Percentiles rank a stretch among this genome's conserved stretches.
Conservation (phyloP, 2,329 filamentous ascomycete species). For the Coniochaeta pulveracea region DNA sequence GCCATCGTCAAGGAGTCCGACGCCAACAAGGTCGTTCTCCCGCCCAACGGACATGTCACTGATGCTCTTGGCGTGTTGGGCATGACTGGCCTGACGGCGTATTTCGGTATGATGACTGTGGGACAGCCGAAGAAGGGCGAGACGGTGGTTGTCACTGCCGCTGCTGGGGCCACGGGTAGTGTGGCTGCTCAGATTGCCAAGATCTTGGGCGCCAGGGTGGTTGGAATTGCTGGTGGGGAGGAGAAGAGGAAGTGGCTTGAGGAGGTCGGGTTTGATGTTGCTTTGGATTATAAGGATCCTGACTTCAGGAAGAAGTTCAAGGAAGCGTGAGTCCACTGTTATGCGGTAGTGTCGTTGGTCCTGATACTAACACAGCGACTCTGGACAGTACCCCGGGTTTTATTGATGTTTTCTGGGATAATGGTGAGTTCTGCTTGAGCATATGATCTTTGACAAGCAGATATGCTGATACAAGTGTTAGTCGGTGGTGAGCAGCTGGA, state of each 20-base stretch:
- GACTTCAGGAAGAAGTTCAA: constrained; percentile 40
- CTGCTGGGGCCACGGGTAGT: constrained; percentile 55
- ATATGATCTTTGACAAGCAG: not conserved
- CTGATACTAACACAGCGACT: too few species aligned
- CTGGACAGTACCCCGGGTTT: constrained; percentile 39
- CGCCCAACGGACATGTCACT: constrained; percentile 23
- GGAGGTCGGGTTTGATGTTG: constrained; percentile 43
- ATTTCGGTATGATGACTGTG: constrained; percentile 54
- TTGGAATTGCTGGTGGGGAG: constrained; percentile 43
- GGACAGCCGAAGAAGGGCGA: constrained; percentile 50
- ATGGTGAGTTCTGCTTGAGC: constrained; percentile 21
- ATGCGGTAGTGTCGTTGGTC: too few species aligned
- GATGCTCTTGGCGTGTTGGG: constrained; percentile 45
- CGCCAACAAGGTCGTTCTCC: constrained; percentile 15
- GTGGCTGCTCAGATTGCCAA: constrained; percentile 59
- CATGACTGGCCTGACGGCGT: constrained; percentile 53
- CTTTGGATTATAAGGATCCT: constrained; percentile 43
- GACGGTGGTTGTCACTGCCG: constrained; percentile 55
- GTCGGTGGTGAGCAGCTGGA: constrained; percentile 63
- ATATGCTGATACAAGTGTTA: constrained; percentile 5
- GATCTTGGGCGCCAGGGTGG: constrained; percentile 42
- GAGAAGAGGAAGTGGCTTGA: constrained; percentile 46
- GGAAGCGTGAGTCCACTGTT: too few species aligned
- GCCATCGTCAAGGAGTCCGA: constrained; percentile 36
- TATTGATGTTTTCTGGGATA: constrained; percentile 65